A percentile compares a stretch with the other conserved stretches of the same genome.
These are phyloP conservation scores for Lactarius vividus DNA, from an alignment of 768 basidiomycete genomes.

Conservation along the genomic window DNA sequence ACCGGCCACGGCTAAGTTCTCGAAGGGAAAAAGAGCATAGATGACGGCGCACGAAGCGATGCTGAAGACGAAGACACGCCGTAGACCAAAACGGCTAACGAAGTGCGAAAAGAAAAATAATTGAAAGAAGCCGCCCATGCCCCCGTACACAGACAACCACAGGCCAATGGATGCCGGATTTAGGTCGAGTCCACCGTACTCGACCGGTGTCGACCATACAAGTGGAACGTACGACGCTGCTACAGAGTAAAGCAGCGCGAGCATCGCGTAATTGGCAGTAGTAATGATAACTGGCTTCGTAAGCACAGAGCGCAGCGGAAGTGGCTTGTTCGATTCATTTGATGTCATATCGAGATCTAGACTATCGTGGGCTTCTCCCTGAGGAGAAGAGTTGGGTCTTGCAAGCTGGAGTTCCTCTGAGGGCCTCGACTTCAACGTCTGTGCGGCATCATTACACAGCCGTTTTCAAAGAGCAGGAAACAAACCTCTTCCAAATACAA, in stretches of 20 bases:
- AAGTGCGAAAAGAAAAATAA: conserved; percentile 39
- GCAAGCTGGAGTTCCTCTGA: background rate
- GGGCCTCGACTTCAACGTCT: background rate
- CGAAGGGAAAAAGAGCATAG: conserved; percentile 33
- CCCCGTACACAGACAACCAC: conserved; percentile 38
- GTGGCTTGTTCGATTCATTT: conserved; percentile 9
- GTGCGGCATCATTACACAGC: background rate
- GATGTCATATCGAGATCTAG: background rate
- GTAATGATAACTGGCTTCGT: conserved; percentile 38
- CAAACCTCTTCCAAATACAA: conserved; percentile 6
- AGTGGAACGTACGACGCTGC: conserved; percentile 42
- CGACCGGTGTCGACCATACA: conserved; percentile 39
- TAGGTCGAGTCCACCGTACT: conserved; percentile 33
- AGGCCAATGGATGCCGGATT: conserved; percentile 39
- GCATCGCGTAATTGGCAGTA: conserved; percentile 41
- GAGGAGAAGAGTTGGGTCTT: background rate
- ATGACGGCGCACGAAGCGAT: conserved; percentile 30
- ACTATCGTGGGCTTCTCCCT: background rate
- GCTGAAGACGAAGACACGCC: conserved; percentile 33
- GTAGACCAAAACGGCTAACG: conserved; percentile 37
- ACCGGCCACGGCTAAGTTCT: background rate
- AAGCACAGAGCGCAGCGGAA: conserved; percentile 34
- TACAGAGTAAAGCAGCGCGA: conserved; percentile 45
- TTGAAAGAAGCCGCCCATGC: conserved; percentile 39
- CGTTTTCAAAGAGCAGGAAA: background rate